These are phyloP conservation scores for Apiospora kogelbergensis DNA, from an alignment of 2,329 filamentous ascomycete species.

Conservation along the genomic window DNA sequence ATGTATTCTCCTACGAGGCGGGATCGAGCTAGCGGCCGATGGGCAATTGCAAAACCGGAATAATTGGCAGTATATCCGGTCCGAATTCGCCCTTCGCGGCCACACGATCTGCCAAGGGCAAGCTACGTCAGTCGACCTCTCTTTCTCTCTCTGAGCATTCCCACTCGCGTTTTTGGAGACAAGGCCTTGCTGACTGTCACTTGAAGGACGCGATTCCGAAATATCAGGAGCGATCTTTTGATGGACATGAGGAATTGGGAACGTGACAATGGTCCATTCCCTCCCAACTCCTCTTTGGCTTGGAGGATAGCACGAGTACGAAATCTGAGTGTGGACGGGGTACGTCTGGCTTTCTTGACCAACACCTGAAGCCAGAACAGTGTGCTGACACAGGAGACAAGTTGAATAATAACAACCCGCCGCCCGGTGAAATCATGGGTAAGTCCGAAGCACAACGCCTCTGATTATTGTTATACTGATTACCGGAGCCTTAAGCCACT, in stretches of 20 bases:
- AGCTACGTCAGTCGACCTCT: not conserved
- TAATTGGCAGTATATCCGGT: not conserved
- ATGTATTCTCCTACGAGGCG: not conserved
- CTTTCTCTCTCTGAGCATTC: not conserved
- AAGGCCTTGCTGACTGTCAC: not conserved
- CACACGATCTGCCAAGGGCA: not conserved
- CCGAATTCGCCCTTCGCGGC: not conserved
- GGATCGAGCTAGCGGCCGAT: not conserved
- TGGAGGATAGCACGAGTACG: not conserved
- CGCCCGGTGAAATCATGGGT: not conserved
- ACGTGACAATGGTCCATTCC: not conserved
- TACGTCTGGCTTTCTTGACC: not conserved
- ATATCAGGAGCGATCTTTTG: no score
- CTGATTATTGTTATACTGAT: not conserved
- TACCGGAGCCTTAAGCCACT: not conserved
- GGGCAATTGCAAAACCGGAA: not conserved
- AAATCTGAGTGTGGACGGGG: not conserved
- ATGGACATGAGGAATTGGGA: not conserved
- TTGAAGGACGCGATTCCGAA: not conserved
- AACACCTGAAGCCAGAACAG: no score
- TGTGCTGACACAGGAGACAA: no score
- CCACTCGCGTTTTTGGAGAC: not conserved
- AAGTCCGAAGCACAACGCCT: not conserved
- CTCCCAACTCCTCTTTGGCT: not conserved
- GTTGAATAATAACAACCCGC: not conserved